Evolutionary conservation across 1,139 yeast genomes (phyloP), one percentile per base, ranked within the genome.

Genomic region (Blastobotrys raffinosifermentans): DNA sequence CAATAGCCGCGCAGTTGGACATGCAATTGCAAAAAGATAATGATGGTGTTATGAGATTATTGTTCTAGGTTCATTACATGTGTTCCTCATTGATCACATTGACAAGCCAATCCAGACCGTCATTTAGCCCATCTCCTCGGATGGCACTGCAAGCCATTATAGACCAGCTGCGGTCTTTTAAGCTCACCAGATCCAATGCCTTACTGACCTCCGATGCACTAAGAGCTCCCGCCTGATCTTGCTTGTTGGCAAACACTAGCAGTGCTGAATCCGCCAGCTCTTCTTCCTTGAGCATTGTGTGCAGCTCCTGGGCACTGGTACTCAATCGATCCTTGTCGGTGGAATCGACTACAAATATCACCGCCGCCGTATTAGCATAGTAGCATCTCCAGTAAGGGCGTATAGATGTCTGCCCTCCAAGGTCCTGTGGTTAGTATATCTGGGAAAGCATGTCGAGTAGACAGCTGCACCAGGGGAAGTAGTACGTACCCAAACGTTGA

Each of bases 341-440:
- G 4, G 96, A 86, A 60, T 91, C 98, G 35, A 91, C 96, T 45
- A 91, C 98, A 55, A 91, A 91, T 51, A 91, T 89, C 22, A 76
- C 96, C 0, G 97, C 97, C 10, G 95, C 94, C 0, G 98, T 89
- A 57, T 87, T 86, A 41, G 94, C 85, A 60, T 91, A 91, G 63
- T 91, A 91, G 61, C 97, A 91, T 54, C 98, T 73, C 98, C 98
- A 91, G 64, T 91, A 91, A 2, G 98, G 97, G 53, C 98, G 73
- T 51, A 91, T 91, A 17, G 94, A 80, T 2, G 97, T 89, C 62
- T 91, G 98, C 1, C 98, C 98, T 44, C 98, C 98, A 48, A 91
- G 73, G 67, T 91, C 98, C 84, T 83, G 72, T 4, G 10, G 8
- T 23, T 15, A 3, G 14, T 9, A 7, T 7, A 8, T 30, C 11